A percentile compares a stretch with the other conserved stretches of the same genome.
phyloP scores from a whole-genome alignment of 2,329 filamentous ascomycete species.

The Paraconiothyrium sp. region DNA sequence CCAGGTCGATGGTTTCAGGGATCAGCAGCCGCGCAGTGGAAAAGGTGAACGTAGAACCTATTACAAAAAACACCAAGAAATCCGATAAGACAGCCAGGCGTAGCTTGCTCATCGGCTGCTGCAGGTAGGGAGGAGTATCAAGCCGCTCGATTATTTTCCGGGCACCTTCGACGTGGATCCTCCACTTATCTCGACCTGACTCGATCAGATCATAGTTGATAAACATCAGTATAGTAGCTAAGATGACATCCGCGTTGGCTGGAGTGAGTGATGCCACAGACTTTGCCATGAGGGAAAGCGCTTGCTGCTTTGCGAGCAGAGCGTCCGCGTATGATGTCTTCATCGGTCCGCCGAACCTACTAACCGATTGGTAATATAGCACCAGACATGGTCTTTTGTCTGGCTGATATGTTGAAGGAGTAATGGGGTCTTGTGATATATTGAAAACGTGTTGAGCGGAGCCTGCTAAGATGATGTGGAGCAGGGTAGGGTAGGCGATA shows the following conservation, averaged over 20 bases:
- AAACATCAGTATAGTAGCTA: slow-evolving; percentile 60
- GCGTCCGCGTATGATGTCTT: slow-evolving; percentile 47
- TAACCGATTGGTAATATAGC: slow-evolving; percentile 48
- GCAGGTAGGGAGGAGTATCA: slow-evolving; percentile 38
- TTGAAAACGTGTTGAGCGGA: slow-evolving; percentile 60
- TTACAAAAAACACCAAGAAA: slow-evolving; percentile 47
- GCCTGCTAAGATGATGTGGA: slow-evolving; percentile 58
- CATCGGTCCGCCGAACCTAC: slow-evolving; percentile 49
- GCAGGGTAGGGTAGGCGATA: slow-evolving; percentile 55
- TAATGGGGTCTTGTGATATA: slow-evolving; percentile 47
- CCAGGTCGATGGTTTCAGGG: slow-evolving; percentile 42
- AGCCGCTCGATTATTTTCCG: slow-evolving; percentile 56
- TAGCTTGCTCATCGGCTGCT: slow-evolving; percentile 43
- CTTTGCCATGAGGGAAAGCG: slow-evolving; percentile 54
- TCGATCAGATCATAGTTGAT: slow-evolving; percentile 62
- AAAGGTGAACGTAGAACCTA: slow-evolving; percentile 46
- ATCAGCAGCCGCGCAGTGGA: slow-evolving; percentile 38
- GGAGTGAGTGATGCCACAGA: slow-evolving; percentile 39
- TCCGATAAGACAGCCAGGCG: slow-evolving; percentile 48
- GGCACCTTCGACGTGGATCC: slow-evolving; percentile 62
- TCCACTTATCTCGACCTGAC: slow-evolving; percentile 62
- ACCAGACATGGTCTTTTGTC: slow-evolving; percentile 44
- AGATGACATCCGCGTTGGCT: slow-evolving; percentile 52
- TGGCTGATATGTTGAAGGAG: slow-evolving; percentile 43
- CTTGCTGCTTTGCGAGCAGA: slow-evolving; percentile 59